Evolutionary conservation across 176 grass and related monocot species (phyloP), one percentile per base, ranked within the genome.

Genomic region (Urochloa ruziziensis): DNA sequence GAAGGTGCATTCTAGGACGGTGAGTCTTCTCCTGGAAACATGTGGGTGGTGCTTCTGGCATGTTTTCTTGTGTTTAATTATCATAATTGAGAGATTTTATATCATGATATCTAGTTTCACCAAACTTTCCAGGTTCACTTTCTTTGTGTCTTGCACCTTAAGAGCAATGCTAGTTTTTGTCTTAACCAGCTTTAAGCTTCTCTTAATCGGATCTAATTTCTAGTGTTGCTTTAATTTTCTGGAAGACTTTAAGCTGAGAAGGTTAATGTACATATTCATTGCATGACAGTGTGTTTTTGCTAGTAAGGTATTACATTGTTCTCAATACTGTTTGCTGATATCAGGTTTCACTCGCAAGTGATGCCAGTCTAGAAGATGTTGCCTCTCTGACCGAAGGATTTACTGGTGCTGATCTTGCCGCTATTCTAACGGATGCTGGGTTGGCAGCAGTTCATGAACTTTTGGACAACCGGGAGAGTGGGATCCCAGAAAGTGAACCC

Each of bases 341-440:
- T 75, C 80, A 98, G 96, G 90, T 93, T 90, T 86, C 96, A 44
- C 64, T 98, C 72, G 87, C 91, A 82, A 91, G 76, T 54, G 89
- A 91, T 62, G 85, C 67, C 25, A 89, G 62, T 80, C 78, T 98
- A 49, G 93, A 93, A 88, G 89, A 89, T 2, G 44, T 95, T 82
- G 93, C 93, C 85, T 93, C 87, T 78, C 76, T 91, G 57, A 98
- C 96, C 29, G 91, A 98, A 84, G 93, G 96, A 44, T 98, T 95
- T 91, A 95, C 89, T 49, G 96, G 96, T 88, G 92, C 96, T 43
- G 96, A 95, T 80, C 96, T 98, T 1, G 89, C 90, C 23, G 90
- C 92, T 71, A 91, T 98, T 66, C 80, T 98, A 36, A 90, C 89
- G 1, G 93, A 98, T 82, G 89, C 89, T 82, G 89, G 89, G 76